These are phyloP conservation scores for Cercophora newfieldiana DNA, from an alignment of 495 filamentous ascomycete species.

Conservation along the genomic window DNA sequence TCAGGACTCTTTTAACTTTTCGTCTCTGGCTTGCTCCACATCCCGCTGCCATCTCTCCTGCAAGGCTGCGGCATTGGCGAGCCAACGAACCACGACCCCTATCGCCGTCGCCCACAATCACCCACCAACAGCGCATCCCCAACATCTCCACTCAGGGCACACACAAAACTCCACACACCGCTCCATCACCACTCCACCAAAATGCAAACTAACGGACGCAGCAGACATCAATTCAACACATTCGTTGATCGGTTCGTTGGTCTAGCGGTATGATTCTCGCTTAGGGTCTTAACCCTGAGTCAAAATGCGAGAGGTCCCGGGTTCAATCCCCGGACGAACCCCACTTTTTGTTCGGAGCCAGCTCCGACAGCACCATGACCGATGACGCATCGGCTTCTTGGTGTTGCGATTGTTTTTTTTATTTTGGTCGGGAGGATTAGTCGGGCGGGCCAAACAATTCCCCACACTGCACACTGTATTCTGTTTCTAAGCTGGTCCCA, in stretches of 20 bases:
- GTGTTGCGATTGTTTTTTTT: too few relatives aligned
- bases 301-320: constrained; percentile 10
- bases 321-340: constrained; percentile 9
- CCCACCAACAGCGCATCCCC: not conserved
- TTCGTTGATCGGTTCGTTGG: constrained; percentile 2
- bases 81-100: not conserved
- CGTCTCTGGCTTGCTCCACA: not conserved
- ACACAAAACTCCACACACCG: not conserved
- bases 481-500: not conserved
- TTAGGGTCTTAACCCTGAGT: constrained; percentile 3
- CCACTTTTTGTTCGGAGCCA: not conserved
- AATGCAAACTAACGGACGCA: not conserved
- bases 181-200: not conserved
- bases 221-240: not conserved
- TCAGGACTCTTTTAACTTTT: not conserved
- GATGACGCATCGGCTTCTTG: too few relatives aligned
- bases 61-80: not conserved
- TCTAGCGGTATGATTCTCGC: constrained; percentile 14
- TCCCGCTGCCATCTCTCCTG: not conserved
- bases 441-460: too few relatives aligned
- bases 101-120: not conserved
- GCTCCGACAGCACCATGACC: too few relatives aligned
- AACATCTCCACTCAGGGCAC: too few relatives aligned
- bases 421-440: too few relatives aligned
- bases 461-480: not conserved